Conservation (phyloP, 805 yeast species). For the Spathaspora arborariae region DNA sequence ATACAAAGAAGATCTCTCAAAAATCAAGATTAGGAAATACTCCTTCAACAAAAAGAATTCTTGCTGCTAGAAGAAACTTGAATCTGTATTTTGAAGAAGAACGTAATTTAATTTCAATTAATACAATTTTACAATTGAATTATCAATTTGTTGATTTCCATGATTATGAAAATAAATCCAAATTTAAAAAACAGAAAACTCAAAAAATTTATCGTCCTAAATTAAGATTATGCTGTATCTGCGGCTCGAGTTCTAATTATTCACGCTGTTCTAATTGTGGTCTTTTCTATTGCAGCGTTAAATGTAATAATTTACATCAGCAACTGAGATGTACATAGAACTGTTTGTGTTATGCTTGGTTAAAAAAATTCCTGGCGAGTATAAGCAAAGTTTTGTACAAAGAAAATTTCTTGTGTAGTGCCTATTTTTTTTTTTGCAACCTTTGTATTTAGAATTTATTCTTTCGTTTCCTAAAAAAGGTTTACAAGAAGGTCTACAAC, state of each 20-base stretch:
- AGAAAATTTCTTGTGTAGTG: not conserved
- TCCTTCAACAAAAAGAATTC: constrained; percentile 39
- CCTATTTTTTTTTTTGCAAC: not conserved
- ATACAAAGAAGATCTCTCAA: constrained; percentile 17
- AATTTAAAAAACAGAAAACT: constrained; percentile 15
- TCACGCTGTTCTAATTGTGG: constrained; percentile 40
- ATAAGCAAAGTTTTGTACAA: not conserved
- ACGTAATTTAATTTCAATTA: constrained; percentile 38
- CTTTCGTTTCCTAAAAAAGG: not conserved
- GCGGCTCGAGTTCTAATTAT: constrained; percentile 35
- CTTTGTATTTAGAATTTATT: not conserved
- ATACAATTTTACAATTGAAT: constrained; percentile 37
- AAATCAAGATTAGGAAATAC: constrained; percentile 38
- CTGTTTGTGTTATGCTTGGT: not conserved
- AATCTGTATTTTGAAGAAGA: constrained; percentile 45
- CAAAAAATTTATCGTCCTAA: constrained; percentile 21
- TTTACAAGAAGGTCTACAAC: not conserved
- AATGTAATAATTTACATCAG: constrained; percentile 35
- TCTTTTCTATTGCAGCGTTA: constrained; percentile 36
- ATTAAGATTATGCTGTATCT: constrained; percentile 37
- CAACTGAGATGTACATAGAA: constrained; percentile 35
- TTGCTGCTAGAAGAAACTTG: constrained; percentile 40
- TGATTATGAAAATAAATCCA: constrained; percentile 10
- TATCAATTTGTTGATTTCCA: constrained; percentile 38
- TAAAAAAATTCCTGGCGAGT: not conserved